Conservation (phyloP, 345 rosid species). For the Syzygium aqueum region DNA sequence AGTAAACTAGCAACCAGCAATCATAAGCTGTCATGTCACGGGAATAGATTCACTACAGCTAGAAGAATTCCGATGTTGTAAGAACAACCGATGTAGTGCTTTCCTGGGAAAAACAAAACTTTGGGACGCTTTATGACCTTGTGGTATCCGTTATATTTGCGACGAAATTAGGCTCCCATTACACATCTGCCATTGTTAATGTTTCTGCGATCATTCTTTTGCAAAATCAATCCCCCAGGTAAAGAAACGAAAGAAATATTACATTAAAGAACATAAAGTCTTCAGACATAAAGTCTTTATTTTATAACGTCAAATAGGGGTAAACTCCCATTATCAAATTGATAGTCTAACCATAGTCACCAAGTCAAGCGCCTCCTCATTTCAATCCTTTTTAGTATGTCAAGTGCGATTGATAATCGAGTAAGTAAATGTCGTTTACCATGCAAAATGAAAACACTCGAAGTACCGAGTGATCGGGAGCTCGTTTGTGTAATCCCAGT, state of each 20-base stretch:
- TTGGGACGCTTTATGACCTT: not conserved
- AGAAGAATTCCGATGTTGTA: not conserved
- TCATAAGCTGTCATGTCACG: not conserved
- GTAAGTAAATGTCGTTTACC: not conserved
- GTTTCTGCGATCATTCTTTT: not conserved
- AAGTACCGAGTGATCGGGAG: conserved; percentile 95
- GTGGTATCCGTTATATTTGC: not conserved
- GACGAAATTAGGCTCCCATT: not conserved
- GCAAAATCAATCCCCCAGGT: no score
- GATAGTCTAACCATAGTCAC: not conserved
- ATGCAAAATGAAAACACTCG: not conserved
- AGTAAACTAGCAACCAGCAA: not conserved
- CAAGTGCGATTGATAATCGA: not conserved
- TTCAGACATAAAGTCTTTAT: no score
- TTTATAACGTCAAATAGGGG: no score
- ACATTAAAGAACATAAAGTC: no score
- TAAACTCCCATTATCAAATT: not conserved
- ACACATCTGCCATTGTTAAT: not conserved
- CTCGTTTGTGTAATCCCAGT: conserved; percentile 81
- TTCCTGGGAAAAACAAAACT: not conserved
- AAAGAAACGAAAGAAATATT: no score
- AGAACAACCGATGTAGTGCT: not conserved
- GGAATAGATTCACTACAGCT: not conserved
- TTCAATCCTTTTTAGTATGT: not conserved
- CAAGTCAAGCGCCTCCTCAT: not conserved